Percentiles rank a stretch among this genome's conserved stretches.
Conservation (phyloP, 164 flowering plant genomes). For the Dillenia suffruticosa region DNA sequence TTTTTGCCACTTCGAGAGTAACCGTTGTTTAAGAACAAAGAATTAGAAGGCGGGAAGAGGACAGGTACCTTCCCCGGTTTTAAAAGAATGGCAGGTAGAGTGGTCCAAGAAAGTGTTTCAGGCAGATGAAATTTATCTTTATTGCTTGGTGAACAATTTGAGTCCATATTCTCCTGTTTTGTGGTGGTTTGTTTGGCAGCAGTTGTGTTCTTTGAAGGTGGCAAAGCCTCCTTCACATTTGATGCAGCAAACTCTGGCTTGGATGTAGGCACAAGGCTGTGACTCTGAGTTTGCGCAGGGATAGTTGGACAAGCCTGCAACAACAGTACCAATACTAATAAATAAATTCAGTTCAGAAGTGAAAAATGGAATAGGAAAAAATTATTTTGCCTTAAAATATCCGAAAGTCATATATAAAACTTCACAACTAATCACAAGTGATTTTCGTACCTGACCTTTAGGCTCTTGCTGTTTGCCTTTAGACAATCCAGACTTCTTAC, state of each 20-base stretch:
- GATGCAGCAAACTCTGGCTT: conserved; percentile 25
- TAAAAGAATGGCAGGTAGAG: conserved; percentile 57
- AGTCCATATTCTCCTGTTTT: conserved; percentile 42
- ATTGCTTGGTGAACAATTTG: conserved; percentile 15
- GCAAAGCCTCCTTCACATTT: conserved; percentile 23
- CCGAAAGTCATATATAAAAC: background rate
- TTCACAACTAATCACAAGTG: background rate
- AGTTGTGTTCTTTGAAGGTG: conserved; percentile 16
- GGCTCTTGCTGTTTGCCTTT: conserved; percentile 46
- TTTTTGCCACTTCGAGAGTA: too few species aligned
- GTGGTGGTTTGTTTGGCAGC: conserved; percentile 15
- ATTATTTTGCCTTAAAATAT: background rate
- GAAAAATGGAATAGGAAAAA: background rate
- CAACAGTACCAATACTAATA: conserved; percentile 10
- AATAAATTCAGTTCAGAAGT: background rate
- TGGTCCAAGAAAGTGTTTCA: conserved; percentile 50
- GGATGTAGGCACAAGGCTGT: conserved; percentile 20
- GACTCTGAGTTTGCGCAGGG: conserved; percentile 19
- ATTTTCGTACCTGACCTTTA: conserved; percentile 61
- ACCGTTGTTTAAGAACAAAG: too few species aligned
- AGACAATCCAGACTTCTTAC: conserved; percentile 25
- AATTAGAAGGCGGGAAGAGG: background rate
- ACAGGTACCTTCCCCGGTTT: conserved; percentile 69
- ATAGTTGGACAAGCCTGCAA: conserved; percentile 40
- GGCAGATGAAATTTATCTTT: conserved; percentile 28